These are phyloP conservation scores for Cornus florida DNA, from an alignment of 148 eudicot species.

Conservation along the genomic window DNA sequence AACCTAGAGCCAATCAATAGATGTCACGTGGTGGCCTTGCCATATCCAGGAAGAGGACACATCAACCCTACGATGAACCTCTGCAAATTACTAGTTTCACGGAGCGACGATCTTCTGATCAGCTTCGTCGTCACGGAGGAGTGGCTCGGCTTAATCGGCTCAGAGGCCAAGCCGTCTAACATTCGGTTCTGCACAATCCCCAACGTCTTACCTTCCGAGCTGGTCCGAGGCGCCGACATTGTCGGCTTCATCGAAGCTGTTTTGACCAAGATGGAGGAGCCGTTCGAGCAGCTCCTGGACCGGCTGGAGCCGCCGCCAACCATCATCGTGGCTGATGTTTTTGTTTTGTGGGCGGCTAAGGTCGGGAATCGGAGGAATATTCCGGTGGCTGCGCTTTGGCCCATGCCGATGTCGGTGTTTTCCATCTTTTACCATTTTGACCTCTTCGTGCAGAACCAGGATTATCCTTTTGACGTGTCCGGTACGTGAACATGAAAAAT, in stretches of 20 bases:
- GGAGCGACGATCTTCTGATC: too few species aligned
- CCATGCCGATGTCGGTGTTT: too few species aligned
- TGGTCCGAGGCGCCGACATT: neutral
- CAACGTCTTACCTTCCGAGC: neutral
- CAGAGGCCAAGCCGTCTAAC: too few species aligned
- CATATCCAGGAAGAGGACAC: too few species aligned
- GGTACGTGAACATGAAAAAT: too few species aligned
- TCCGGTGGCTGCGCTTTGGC: neutral
- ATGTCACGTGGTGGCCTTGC: too few species aligned
- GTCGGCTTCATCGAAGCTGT: neutral
- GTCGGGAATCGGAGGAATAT: slow-evolving; percentile 15
- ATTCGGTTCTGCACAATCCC: neutral
- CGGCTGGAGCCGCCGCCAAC: slow-evolving; percentile 8
- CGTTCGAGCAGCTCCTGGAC: slow-evolving; percentile 20
- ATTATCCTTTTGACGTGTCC: too few species aligned
- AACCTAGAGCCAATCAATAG: neutral
- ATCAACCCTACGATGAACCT: too few species aligned
- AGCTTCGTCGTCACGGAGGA: too few species aligned
- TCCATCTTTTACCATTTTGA: too few species aligned
- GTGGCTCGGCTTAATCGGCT: slow-evolving; percentile 17
- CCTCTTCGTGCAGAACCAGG: too few species aligned
- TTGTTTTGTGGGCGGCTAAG: slow-evolving; percentile 23
- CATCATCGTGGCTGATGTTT: slow-evolving; percentile 26
- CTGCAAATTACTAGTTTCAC: neutral
- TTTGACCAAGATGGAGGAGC: slow-evolving; percentile 1